Evolutionary conservation across 2,329 filamentous ascomycete genomes (phyloP).

Genomic region (Fusarium euwallaceae): DNA sequence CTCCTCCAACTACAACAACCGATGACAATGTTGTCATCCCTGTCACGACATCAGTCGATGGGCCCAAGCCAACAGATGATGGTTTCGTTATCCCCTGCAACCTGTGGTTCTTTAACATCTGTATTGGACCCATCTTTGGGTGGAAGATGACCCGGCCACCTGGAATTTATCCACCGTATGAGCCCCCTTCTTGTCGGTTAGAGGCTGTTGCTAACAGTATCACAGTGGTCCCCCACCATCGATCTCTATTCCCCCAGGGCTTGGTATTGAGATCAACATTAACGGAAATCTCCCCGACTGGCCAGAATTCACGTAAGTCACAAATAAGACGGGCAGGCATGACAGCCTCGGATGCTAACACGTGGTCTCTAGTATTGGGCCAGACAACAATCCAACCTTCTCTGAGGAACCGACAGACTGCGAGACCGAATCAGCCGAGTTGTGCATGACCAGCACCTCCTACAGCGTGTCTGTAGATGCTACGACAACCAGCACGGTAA

Average conservation of each 20-base stretch:
- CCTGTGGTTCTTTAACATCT: not conserved
- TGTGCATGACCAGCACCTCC: not conserved
- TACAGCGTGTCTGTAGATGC: conserved; percentile 3
- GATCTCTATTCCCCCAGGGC: not conserved
- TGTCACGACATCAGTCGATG: not conserved
- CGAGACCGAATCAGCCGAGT: not conserved
- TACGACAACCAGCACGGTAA: not conserved
- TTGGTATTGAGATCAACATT: not conserved
- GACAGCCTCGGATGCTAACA: not conserved
- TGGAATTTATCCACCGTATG: not conserved
- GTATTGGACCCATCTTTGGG: not conserved
- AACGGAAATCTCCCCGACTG: not conserved
- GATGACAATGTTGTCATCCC: not conserved
- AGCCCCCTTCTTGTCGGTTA: not conserved
- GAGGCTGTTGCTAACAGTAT: not conserved
- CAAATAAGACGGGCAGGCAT: fast-evolving
- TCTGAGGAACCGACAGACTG: not conserved
- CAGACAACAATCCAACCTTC: not conserved
- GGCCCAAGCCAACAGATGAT: not conserved
- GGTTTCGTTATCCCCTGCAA: not conserved
- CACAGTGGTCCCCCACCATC: not conserved
- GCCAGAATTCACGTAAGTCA: not conserved
- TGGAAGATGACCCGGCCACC: not conserved
- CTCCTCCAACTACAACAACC: not conserved
- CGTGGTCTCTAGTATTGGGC: not conserved